phyloP scores from a whole-genome alignment of 2,329 filamentous ascomycete species.

The Pseudopyrenochaeta lycopersici region DNA sequence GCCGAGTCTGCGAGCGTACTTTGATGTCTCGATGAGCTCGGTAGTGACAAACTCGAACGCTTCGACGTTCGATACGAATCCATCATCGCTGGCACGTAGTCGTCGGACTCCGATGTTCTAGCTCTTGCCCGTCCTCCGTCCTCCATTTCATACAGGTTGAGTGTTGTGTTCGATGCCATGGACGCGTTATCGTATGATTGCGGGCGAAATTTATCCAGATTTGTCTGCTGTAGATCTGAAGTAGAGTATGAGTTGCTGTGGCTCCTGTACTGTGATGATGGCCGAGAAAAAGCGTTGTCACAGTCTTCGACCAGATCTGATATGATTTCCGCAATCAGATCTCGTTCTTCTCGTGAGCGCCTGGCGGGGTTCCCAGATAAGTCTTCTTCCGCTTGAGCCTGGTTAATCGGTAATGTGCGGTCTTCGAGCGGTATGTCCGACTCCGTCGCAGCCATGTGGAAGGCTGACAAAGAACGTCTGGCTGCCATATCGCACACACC shows the following conservation, averaged over 20 bases:
- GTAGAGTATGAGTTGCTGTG: conserved; percentile 12
- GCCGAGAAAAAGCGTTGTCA: conserved; percentile 19
- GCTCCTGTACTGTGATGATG: conserved; percentile 12
- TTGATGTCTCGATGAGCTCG: conserved; percentile 7
- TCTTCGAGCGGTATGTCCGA: neutral
- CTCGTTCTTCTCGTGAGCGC: conserved; percentile 5
- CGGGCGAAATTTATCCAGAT: conserved; percentile 12
- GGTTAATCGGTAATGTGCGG: neutral
- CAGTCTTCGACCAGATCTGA: conserved; percentile 25
- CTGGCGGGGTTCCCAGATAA: neutral
- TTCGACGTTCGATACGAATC: conserved; percentile 16
- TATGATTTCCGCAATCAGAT: conserved; percentile 25
- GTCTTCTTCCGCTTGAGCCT: too few species aligned
- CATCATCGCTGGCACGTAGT: conserved; percentile 15
- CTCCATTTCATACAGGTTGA: conserved; percentile 14
- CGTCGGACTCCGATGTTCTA: conserved; percentile 2
- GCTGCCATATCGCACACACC: conserved; percentile 1
- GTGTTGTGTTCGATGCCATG: conserved; percentile 10
- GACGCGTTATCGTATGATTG: conserved; percentile 8
- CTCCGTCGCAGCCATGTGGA: neutral
- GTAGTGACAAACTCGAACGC: conserved; percentile 18
- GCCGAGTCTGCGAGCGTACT: conserved; percentile 18
- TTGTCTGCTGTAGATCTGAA: conserved; percentile 12
- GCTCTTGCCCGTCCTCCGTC: neutral
- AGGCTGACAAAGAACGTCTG: neutral